phyloP scores from a whole-genome alignment of 1,139 yeast genomes.

The Hyphopichia wangnamkhiaoensis region DNA sequence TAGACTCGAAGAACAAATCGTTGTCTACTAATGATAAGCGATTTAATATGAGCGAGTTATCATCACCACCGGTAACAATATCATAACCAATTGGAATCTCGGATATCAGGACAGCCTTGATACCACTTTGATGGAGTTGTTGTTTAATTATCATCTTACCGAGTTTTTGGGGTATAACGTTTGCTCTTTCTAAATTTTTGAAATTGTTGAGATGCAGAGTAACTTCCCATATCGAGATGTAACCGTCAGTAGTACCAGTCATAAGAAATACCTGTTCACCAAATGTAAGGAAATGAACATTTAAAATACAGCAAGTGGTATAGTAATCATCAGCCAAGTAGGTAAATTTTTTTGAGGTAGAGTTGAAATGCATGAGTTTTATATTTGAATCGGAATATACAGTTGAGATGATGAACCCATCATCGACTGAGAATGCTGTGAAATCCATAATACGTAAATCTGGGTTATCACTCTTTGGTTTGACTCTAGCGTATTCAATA shows the following conservation, averaged over 20 bases:
- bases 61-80: conserved; percentile 86
- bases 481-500: conserved; percentile 44
- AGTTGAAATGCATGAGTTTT: conserved; percentile 60
- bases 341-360: conserved; percentile 34
- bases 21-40: conserved; percentile 7
- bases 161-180: conserved; percentile 10
- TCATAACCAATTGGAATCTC: conserved; percentile 22
- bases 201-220: conserved; percentile 13
- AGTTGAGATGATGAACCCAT: conserved; percentile 58
- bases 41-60: conserved; percentile 66
- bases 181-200: background rate
- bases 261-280: conserved; percentile 36
- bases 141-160: conserved; percentile 39
- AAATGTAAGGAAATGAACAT: conserved; percentile 48
- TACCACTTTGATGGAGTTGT: conserved; percentile 80
- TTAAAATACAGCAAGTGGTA: conserved; percentile 74
- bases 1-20: conserved; percentile 19
- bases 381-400: conserved; percentile 86
- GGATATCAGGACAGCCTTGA: conserved; percentile 49
- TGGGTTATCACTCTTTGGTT: conserved; percentile 57
- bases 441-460: conserved; percentile 92
- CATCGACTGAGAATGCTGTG: conserved; percentile 39
- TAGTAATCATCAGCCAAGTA: conserved; percentile 53
- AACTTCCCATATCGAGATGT: conserved; percentile 61
- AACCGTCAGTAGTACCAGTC: conserved; percentile 83